phyloP scores from a whole-genome alignment of 2,329 filamentous ascomycete species.

The Aspergillus fructus region DNA sequence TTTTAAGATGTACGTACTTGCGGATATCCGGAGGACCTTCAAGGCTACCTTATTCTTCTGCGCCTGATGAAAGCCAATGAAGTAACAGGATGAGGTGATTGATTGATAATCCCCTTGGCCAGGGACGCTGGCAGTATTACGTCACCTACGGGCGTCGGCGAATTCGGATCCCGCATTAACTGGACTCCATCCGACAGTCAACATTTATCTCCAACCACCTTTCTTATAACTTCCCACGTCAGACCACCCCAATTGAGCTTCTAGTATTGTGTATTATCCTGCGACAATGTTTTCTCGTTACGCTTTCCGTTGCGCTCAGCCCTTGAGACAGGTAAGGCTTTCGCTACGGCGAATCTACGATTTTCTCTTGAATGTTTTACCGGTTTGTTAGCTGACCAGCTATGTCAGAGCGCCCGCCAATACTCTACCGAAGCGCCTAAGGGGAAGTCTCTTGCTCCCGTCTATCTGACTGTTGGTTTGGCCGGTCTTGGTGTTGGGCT shows the following conservation, averaged over 20 bases:
- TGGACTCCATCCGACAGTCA: slow-evolving; percentile 1
- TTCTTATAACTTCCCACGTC: slow-evolving; percentile 6
- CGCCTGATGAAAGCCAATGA: neutral
- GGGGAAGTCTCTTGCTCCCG: slow-evolving; percentile 56
- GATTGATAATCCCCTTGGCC: slow-evolving; percentile 8
- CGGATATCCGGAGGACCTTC: neutral
- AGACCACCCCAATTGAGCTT: slow-evolving; percentile 17
- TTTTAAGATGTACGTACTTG: neutral
- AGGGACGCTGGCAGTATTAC: slow-evolving; percentile 2
- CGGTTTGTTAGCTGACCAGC: slow-evolving; percentile 6
- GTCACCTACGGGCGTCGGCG: slow-evolving; percentile 2
- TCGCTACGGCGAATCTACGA: neutral
- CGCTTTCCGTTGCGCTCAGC: slow-evolving; percentile 63
- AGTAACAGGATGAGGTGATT: neutral
- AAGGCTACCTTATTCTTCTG: neutral
- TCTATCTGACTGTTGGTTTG: slow-evolving; percentile 51
- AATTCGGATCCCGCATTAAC: slow-evolving; percentile 5
- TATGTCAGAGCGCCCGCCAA: slow-evolving; percentile 59
- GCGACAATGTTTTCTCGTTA: slow-evolving; percentile 68
- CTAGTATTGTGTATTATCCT: slow-evolving; percentile 12
- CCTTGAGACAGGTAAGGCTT: slow-evolving; percentile 61
- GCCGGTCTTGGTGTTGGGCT: slow-evolving; percentile 55
- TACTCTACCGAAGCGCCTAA: slow-evolving; percentile 67
- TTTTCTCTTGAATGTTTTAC: neutral
- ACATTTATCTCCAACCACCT: neutral